These are phyloP conservation scores for Nicotiana paniculata DNA, from an alignment of 257 asterid genomes.

Conservation along the genomic window DNA sequence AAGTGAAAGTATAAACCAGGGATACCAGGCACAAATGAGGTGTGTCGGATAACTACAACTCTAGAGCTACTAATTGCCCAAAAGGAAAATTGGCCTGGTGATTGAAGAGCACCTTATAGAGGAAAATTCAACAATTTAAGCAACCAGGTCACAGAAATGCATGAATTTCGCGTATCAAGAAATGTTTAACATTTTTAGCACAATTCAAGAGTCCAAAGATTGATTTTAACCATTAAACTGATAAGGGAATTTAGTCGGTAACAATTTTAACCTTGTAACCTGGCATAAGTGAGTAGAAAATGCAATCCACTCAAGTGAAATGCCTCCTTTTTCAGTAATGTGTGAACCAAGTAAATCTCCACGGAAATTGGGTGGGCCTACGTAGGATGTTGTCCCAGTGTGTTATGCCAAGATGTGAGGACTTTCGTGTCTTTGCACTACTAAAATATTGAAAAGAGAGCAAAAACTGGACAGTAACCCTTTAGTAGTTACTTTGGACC, in stretches of 20 bases:
- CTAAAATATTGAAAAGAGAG: background rate
- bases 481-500: background rate
- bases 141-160: background rate
- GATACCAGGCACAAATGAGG: background rate
- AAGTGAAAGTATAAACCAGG: background rate
- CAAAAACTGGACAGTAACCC: background rate
- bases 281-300: background rate
- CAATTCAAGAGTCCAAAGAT: background rate
- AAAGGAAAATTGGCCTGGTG: background rate
- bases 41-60: background rate
- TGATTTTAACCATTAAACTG: constrained; percentile 1
- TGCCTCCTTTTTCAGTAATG: background rate
- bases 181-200: background rate
- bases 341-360: constrained; percentile 1
- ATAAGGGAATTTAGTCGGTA: background rate
- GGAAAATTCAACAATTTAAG: background rate
- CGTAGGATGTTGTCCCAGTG: background rate
- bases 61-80: background rate
- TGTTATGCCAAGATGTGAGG: background rate
- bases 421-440: background rate
- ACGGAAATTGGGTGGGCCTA: background rate
- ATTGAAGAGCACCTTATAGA: background rate
- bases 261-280: background rate
- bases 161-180: background rate
- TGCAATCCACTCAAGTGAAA: background rate